Evolutionary conservation across 2,329 filamentous ascomycete genomes (phyloP).

Genomic region (Aspergillus sp.): DNA sequence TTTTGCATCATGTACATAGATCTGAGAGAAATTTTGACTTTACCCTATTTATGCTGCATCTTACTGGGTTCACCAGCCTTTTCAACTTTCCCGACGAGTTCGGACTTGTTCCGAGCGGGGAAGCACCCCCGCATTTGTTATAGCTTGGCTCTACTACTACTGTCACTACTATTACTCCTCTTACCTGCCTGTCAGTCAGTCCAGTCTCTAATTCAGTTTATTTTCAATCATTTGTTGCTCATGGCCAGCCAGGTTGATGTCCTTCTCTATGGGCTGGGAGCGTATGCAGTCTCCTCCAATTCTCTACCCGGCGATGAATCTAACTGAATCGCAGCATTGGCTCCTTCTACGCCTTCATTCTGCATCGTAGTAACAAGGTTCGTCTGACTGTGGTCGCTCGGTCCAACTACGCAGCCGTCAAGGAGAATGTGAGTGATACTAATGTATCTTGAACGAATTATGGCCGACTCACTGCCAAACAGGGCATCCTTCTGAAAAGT

Average conservation of each 20-base stretch:
- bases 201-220: background rate
- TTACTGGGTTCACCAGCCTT: no score
- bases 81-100: no score
- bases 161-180: no score
- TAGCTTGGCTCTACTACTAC: no score
- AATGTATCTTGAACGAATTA: no score
- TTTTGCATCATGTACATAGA: no score
- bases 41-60: no score
- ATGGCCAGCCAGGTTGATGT: slow-evolving; percentile 38
- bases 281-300: slow-evolving; percentile 43
- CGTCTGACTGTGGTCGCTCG: slow-evolving; percentile 47
- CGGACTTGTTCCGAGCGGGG: no score
- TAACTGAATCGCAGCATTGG: slow-evolving; percentile 50
- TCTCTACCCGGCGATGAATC: background rate
- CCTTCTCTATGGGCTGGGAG: slow-evolving; percentile 56
- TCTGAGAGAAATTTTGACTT: no score
- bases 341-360: slow-evolving; percentile 60
- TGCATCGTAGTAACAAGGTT: slow-evolving; percentile 46
- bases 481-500: slow-evolving; percentile 48
- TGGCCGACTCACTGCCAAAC: background rate
- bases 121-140: no score
- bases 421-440: slow-evolving; percentile 23
- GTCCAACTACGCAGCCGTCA: slow-evolving; percentile 49
- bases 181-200: no score
- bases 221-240: background rate